Percentiles rank a stretch among this genome's conserved stretches.
Conservation (phyloP, 345 rosid genomes). For the Eucalyptus erythrocorys region DNA sequence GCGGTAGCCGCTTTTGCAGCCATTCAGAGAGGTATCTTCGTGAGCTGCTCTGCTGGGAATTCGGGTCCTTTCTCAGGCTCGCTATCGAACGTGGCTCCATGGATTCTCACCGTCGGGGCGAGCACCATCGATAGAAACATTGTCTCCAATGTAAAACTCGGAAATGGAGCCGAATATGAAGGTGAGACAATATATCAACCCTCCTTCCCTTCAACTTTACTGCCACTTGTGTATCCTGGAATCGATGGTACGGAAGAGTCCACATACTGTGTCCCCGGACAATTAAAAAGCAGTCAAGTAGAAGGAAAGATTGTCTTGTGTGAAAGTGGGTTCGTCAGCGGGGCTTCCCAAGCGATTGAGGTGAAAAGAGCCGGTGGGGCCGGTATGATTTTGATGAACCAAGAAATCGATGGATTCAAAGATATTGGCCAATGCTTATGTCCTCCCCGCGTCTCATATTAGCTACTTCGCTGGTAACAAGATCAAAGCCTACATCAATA, state of each 20-base stretch:
- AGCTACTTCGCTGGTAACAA: neutral
- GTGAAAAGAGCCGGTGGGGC: neutral
- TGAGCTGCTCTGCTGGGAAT: neutral
- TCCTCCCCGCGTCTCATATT: neutral
- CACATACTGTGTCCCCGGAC: neutral
- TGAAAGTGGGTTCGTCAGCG: neutral
- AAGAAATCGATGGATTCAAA: neutral
- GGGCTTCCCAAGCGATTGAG: neutral
- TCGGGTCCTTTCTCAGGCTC: neutral
- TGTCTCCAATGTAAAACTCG: neutral
- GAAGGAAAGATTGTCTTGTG: neutral
- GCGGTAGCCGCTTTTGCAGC: neutral
- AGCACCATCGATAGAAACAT: neutral
- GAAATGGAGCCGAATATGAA: neutral
- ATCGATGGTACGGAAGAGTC: neutral
- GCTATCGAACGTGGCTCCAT: neutral
- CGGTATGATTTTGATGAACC: neutral
- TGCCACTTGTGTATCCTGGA: neutral
- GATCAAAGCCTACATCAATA: neutral
- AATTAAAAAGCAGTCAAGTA: neutral
- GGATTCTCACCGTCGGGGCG: neutral
- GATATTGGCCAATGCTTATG: neutral
- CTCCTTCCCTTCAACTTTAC: neutral
- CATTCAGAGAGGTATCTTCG: neutral
- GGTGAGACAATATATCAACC: neutral